Conservation (phyloP, 2,329 filamentous ascomycete genomes). For the Helotiales sp. region DNA sequence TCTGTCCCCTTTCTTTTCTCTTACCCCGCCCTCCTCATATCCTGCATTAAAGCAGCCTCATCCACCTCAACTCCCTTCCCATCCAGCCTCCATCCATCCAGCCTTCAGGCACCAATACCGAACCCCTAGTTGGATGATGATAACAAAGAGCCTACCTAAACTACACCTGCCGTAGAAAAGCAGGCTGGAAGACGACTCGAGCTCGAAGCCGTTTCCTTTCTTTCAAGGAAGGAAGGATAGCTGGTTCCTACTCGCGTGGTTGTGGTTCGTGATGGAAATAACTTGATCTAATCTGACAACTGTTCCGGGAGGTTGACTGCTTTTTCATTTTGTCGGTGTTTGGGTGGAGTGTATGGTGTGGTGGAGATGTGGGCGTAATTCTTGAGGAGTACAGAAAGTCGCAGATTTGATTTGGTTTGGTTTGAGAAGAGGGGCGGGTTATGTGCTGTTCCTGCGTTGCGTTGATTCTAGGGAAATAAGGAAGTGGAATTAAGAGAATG, state of each 20-base stretch:
- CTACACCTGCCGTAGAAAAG: conserved; percentile 18
- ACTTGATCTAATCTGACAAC: conserved; percentile 46
- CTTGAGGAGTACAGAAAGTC: too few relatives aligned
- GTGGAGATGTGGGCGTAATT: too few relatives aligned
- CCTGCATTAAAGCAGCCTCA: neutral
- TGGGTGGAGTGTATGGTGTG: too few relatives aligned
- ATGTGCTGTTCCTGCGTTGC: too few relatives aligned
- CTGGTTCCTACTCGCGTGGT: conserved; percentile 34
- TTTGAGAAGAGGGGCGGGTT: too few relatives aligned
- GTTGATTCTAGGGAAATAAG: too few relatives aligned
- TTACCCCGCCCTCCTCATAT: neutral
- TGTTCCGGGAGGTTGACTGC: neutral
- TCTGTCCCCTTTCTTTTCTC: neutral
- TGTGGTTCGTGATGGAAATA: conserved; percentile 37
- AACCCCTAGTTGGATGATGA: conserved; percentile 39
- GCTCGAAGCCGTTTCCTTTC: conserved; percentile 34
- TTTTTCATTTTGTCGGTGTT: neutral
- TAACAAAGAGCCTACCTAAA: conserved; percentile 40
- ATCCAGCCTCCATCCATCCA: neutral
- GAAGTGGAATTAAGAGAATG: too few relatives aligned
- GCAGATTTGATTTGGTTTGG: too few relatives aligned
- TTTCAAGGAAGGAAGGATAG: neutral
- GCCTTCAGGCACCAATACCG: neutral
- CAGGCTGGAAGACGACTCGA: conserved; percentile 17
- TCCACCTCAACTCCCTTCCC: neutral